Conservation (phyloP, 768 basidiomycete genomes). For the Russula sp. region DNA sequence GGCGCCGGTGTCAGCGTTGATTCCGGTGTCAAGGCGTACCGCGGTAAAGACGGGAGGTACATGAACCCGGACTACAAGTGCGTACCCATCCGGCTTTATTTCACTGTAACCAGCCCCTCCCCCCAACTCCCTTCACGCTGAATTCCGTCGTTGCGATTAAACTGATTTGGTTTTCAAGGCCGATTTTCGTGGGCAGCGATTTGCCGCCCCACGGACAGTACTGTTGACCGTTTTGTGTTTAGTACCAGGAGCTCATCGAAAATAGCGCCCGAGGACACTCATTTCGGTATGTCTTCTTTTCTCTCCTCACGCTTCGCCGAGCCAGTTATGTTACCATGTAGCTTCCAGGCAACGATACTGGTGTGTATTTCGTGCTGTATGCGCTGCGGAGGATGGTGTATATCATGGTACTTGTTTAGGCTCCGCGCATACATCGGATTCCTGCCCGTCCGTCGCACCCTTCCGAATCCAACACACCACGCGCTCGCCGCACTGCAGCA, state of each 20-base stretch:
- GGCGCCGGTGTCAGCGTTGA: conserved; percentile 96
- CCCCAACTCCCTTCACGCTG: neutral
- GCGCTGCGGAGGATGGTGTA: neutral
- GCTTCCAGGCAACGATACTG: conserved; percentile 75
- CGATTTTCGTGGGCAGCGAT: conserved; percentile 22
- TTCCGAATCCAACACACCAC: conserved; percentile 85
- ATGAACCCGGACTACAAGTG: conserved; percentile 89
- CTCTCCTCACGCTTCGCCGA: neutral
- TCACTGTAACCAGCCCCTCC: neutral
- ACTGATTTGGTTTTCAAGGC: conserved; percentile 10
- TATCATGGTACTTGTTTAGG: conserved; percentile 27
- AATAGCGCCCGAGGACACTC: conserved; percentile 55
- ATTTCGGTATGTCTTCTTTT: conserved; percentile 49
- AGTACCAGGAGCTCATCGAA: conserved; percentile 80
- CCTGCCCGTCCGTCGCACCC: conserved; percentile 72
- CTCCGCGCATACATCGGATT: conserved; percentile 80
- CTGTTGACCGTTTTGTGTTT: conserved; percentile 16
- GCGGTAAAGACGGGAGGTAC: conserved; percentile 78
- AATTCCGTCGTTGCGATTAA: neutral
- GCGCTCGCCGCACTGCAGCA: conserved; percentile 79
- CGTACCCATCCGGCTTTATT: conserved; percentile 21
- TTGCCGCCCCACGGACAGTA: neutral
- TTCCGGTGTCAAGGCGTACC: conserved; percentile 91
- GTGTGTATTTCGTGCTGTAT: conserved; percentile 28
- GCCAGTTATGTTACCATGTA: neutral